Conservation (phyloP, 108 stramenopile species). For the Skeletonema tropicum region DNA sequence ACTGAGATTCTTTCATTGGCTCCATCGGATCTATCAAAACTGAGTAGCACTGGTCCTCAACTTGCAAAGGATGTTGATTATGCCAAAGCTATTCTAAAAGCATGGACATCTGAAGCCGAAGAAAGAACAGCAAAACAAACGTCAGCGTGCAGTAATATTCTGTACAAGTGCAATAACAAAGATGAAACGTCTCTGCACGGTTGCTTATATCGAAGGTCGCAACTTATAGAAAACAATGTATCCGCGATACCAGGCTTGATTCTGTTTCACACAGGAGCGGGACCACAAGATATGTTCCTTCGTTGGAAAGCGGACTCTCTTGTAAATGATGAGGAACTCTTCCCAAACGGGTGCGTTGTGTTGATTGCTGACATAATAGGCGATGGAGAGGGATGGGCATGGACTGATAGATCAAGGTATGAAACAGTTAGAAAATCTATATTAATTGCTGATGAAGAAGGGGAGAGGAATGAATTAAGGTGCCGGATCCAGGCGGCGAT, state of each 20-base stretch:
- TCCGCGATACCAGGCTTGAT: conserved; percentile 53
- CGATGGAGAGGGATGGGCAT: conserved; percentile 69
- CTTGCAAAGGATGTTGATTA: conserved; percentile 47
- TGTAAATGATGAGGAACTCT: conserved; percentile 31
- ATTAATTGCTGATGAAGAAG: conserved; percentile 34
- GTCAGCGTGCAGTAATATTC: conserved; percentile 13
- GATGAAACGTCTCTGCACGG: conserved; percentile 50
- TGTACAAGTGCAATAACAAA: conserved; percentile 19
- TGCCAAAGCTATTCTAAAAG: conserved; percentile 45
- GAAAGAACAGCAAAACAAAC: conserved; percentile 2
- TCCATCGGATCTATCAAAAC: conserved; percentile 2
- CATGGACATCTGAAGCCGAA: conserved; percentile 43
- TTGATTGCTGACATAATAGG: conserved; percentile 68
- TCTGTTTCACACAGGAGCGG: conserved; percentile 81
- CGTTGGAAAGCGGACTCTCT: conserved; percentile 67
- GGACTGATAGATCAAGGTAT: conserved; percentile 63
- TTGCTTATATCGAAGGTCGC: conserved; percentile 43
- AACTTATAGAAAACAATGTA: neutral
- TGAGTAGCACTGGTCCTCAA: conserved; percentile 12
- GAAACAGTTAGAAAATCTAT: conserved; percentile 43
- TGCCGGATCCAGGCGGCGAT: conserved; percentile 42
- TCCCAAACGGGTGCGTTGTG: conserved; percentile 54
- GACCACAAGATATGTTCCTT: conserved; percentile 76
- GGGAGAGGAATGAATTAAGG: conserved; percentile 31
- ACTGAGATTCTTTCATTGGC: neutral